A percentile compares a stretch with the other conserved stretches of the same genome.
Conservation (phyloP, 331 rosid species). For the Cucumis variabilis region DNA sequence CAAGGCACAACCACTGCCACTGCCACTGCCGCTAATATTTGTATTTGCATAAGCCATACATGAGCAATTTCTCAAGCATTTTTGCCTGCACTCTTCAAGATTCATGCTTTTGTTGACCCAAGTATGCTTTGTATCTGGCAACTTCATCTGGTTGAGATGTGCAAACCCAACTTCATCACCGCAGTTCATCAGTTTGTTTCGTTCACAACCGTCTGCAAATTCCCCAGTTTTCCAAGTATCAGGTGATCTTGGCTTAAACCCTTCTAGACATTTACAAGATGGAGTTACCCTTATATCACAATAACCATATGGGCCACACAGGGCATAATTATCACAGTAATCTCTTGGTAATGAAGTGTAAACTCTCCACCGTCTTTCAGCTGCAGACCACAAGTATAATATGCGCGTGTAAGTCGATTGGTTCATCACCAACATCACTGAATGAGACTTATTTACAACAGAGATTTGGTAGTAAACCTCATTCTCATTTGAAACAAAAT, state of each 20-base stretch:
- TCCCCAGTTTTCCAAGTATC: conserved; percentile 13
- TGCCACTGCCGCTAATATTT: conserved; percentile 18
- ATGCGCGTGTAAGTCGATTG: conserved; percentile 39
- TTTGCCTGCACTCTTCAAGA: conserved; percentile 26
- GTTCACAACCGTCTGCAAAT: conserved; percentile 21
- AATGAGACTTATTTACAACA: background rate
- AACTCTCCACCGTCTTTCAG: conserved; percentile 36
- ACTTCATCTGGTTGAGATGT: conserved; percentile 24
- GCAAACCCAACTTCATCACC: conserved; percentile 19
- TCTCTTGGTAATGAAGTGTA: conserved; percentile 58
- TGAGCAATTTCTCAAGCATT: conserved; percentile 29
- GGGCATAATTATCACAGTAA: conserved; percentile 51
- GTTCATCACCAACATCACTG: conserved; percentile 44
- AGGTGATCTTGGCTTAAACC: conserved; percentile 27
- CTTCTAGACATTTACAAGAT: conserved; percentile 11
- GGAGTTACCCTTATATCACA: conserved; percentile 41
- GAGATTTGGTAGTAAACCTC: conserved; percentile 42
- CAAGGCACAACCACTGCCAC: conserved; percentile 31
- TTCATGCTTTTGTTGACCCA: conserved; percentile 44
- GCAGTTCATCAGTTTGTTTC: conserved; percentile 22
- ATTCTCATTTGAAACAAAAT: conserved; percentile 42
- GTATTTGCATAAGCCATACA: conserved; percentile 31
- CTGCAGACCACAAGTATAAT: conserved; percentile 46
- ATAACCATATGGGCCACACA: conserved; percentile 59
- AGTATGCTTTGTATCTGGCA: conserved; percentile 47